Base-by-base conservation (phyloP, 352 stramenopile genomes). In the Blastocystis sp. region DNA sequence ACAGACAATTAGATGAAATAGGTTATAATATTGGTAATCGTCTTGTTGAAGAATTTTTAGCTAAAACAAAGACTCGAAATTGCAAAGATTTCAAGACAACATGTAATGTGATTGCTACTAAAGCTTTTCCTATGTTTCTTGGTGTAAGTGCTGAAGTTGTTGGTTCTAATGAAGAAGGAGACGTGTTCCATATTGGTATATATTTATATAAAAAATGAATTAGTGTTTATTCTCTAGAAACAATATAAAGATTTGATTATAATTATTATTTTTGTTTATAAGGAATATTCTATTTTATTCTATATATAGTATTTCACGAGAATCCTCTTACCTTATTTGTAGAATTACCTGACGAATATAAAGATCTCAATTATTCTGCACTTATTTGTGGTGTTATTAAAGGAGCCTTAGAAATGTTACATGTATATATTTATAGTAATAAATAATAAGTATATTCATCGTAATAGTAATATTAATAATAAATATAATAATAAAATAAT, bases 71-170 rank as follows among this genome's bases (percentile, higher is more conserved):
- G 31, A 52, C 41, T 30, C 21, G 24, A n/a, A 34, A 25, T 18
- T 46, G 52, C 10, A 35, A 28, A 10, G 45, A 70, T 80, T 88
- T 96, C 36, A 75, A 75, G 30, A 84, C 94, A 55, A 94, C 86
- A 11, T 75, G 82, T 24, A 84, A 96, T 45, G 80, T 93, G 23
- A 77, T 96, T 52, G 78, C 83, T 31, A 93, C 93, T 58, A 80
- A 93, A 23, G 87, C 83, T 4, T 94, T 95, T 66, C 89, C 90
- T 68, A 95, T 95, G 88, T 95, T 95, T 66, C 68, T 95, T 18
- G 88, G 88, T n/a, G 79, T 95, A 48, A 83, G 77, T 37, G 80
- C 77, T 28, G 86, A 95, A 30, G 77, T 93, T 2, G 67, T 67
- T 56, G 77, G 83, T 65, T 90, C 84, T 76, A 86, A 86, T 65